These are phyloP conservation scores for Talaromyces adpressus DNA, from an alignment of 495 filamentous ascomycete genomes.

Conservation along the genomic window DNA sequence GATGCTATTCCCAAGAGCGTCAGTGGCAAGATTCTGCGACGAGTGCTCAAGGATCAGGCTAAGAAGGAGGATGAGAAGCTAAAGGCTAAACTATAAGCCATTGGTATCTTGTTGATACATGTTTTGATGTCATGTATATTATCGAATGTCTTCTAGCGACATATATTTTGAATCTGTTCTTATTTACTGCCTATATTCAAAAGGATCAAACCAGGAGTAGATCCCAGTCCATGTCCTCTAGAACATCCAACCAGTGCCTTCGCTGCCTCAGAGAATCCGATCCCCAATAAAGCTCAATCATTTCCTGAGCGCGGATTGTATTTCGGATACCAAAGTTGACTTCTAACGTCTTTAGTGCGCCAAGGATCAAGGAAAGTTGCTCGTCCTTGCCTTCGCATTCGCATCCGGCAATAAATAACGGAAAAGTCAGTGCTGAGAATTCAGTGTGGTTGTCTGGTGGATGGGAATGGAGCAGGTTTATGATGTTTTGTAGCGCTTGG, in stretches of 20 bases:
- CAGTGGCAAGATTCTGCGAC: conserved; percentile 82
- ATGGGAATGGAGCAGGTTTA: conserved; percentile 21
- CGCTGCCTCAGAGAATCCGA: conserved; percentile 6
- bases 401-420: conserved; percentile 34
- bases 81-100: conserved; percentile 36
- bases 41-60: conserved; percentile 53
- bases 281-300: conserved; percentile 27
- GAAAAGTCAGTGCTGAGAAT: conserved; percentile 38
- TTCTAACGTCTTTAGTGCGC: conserved; percentile 25
- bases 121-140: conserved; percentile 1
- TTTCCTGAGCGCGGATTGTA: conserved; percentile 33
- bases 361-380: conserved; percentile 19
- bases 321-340: conserved; percentile 38
- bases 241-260: conserved; percentile 34
- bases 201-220: conserved; percentile 26
- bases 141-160: background rate
- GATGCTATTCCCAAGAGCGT: conserved; percentile 79
- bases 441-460: conserved; percentile 34
- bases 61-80: conserved; percentile 33
- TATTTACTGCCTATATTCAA: background rate
- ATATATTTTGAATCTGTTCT: background rate
- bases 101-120: conserved; percentile 2
- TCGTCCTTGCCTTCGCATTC: conserved; percentile 22
- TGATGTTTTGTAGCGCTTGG: conserved; percentile 22
- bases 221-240: conserved; percentile 36